Evolutionary conservation across 768 basidiomycete species (phyloP).

Genomic region (Termitomyces sp.): DNA sequence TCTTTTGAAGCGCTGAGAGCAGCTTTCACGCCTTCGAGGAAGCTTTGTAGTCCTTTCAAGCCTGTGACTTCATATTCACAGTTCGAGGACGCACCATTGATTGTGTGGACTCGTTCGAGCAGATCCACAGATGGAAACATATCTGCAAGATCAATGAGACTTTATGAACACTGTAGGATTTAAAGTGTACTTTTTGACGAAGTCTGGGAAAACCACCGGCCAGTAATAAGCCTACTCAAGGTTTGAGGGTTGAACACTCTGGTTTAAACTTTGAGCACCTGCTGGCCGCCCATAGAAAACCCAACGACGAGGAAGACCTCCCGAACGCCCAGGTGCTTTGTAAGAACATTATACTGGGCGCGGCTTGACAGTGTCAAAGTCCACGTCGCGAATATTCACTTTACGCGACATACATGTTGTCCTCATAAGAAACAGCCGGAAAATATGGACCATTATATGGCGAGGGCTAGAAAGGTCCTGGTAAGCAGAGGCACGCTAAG

Average conservation of each 20-base stretch:
- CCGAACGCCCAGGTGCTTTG: slow-evolving; percentile 37
- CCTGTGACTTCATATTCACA: background rate
- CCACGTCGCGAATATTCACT: background rate
- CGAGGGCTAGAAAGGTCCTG: slow-evolving; percentile 29
- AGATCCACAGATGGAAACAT: slow-evolving; percentile 46
- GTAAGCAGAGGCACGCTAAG: background rate
- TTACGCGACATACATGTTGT: slow-evolving; percentile 41
- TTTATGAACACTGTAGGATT: background rate
- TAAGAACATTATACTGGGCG: slow-evolving; percentile 50
- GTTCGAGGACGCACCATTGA: slow-evolving; percentile 33
- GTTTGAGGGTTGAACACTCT: background rate
- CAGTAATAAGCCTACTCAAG: slow-evolving; percentile 45
- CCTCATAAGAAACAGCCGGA: slow-evolving; percentile 50
- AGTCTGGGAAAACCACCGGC: slow-evolving; percentile 51
- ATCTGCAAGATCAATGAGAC: slow-evolving; percentile 28
- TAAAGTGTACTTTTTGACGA: slow-evolving; percentile 36
- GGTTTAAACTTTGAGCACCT: slow-evolving; percentile 18
- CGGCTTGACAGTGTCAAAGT: slow-evolving; percentile 26
- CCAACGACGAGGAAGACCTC: slow-evolving; percentile 45
- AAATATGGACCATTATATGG: slow-evolving; percentile 59
- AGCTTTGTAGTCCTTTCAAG: slow-evolving; percentile 25
- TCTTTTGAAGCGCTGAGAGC: slow-evolving; percentile 50
- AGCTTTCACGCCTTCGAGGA: slow-evolving; percentile 55
- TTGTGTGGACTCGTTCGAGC: slow-evolving; percentile 54
- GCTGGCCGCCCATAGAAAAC: slow-evolving; percentile 59